These are phyloP conservation scores for Hexamita inflata DNA, from an alignment of 208 protist species.

Conservation along the genomic window DNA sequence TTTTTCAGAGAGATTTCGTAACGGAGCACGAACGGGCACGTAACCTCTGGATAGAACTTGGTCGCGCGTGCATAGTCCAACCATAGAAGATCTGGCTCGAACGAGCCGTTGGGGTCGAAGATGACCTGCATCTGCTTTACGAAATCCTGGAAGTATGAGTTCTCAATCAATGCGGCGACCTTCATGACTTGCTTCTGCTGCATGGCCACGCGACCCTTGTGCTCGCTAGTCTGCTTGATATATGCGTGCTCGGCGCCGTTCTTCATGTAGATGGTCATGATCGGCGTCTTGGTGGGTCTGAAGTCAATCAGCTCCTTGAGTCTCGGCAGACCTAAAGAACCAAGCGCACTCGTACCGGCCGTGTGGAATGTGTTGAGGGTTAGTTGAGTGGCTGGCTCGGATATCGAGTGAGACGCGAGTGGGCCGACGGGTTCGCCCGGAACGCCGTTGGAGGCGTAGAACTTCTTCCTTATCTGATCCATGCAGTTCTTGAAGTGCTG, in stretches of 20 bases:
- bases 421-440: slow-evolving; percentile 92
- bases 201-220: not conserved
- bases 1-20: not conserved
- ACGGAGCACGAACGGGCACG: not conserved
- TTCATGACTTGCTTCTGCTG: slow-evolving; percentile 24
- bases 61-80: not conserved
- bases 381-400: slow-evolving; percentile 98
- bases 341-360: slow-evolving; percentile 93
- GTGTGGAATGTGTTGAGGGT: slow-evolving; percentile 99
- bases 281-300: slow-evolving; percentile 74
- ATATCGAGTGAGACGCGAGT: slow-evolving; percentile 93
- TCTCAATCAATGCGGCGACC: slow-evolving; percentile 44
- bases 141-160: slow-evolving; percentile 86
- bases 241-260: slow-evolving; percentile 41
- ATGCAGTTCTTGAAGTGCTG: slow-evolving; percentile 85
- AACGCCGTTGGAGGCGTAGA: slow-evolving; percentile 66
- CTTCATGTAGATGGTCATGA: slow-evolving; percentile 70
- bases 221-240: slow-evolving; percentile 69
- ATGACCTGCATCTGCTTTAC: not conserved
- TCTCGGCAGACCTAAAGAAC: slow-evolving; percentile 95
- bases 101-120: not conserved
- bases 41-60: not conserved
- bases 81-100: no score
- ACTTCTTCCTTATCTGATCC: slow-evolving; percentile 78
- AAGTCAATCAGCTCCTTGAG: slow-evolving; percentile 96